These are phyloP conservation scores for Chaetomium sp. DNA, from an alignment of 2,329 filamentous ascomycete genomes.

Conservation along the genomic window DNA sequence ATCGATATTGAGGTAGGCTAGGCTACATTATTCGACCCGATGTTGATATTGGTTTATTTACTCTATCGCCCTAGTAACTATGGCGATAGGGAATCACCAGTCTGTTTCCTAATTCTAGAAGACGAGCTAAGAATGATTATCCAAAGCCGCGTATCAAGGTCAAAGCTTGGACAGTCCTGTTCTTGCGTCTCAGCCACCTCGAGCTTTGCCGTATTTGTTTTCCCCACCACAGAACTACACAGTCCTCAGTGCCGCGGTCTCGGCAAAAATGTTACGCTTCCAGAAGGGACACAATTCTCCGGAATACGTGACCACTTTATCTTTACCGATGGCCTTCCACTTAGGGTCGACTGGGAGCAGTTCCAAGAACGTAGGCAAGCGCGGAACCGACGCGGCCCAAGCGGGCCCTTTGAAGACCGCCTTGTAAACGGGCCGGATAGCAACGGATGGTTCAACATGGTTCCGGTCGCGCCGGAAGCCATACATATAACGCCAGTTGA, in stretches of 20 bases:
- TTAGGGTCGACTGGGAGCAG: constrained; percentile 3
- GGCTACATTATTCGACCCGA: no score
- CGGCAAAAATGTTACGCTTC: constrained; percentile 7
- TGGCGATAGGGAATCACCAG: no score
- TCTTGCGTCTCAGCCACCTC: no score
- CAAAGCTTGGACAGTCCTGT: no score
- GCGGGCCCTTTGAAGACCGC: constrained; percentile 4
- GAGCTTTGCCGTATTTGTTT: no score
- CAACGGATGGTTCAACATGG: not conserved
- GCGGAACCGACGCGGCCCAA: constrained; percentile 5
- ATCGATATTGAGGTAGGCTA: no score
- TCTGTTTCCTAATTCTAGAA: no score
- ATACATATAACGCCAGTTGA: constrained; percentile 2
- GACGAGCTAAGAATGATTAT: no score
- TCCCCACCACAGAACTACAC: not conserved
- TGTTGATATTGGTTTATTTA: no score
- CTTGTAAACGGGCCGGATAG: not conserved
- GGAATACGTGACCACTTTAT: constrained; percentile 1
- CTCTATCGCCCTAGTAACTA: no score
- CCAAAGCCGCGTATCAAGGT: no score
- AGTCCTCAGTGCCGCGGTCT: not conserved
- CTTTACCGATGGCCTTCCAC: not conserved
- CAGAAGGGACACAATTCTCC: constrained; percentile 6
- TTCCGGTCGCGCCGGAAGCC: not conserved
- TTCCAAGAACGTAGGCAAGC: constrained; percentile 6